A percentile compares a stretch with the other conserved stretches of the same genome.
Evolutionary conservation across 2,329 filamentous ascomycete species (phyloP).

Genomic region (Aspergillus sclerotialis): DNA sequence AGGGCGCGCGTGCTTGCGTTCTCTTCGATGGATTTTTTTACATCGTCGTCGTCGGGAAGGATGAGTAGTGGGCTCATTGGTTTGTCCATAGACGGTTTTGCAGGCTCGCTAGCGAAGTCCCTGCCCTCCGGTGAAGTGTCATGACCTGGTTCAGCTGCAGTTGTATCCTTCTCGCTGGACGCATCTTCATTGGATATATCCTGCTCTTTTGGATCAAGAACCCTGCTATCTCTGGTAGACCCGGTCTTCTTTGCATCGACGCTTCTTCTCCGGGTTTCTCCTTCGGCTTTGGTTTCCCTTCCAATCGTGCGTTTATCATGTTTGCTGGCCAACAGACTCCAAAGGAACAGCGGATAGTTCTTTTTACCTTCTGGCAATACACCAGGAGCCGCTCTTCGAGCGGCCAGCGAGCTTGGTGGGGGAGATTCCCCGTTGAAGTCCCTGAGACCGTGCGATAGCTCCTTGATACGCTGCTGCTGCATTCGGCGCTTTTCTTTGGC

Average conservation of each 20-base stretch:
- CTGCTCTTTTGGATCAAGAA: background rate
- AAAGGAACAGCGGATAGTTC: constrained; percentile 72
- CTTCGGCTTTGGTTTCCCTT: constrained; percentile 19
- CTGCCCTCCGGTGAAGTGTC: background rate
- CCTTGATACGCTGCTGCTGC: constrained; percentile 65
- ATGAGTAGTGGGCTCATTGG: constrained; percentile 18
- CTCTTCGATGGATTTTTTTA: constrained; percentile 16
- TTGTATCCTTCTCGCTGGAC: constrained; percentile 1
- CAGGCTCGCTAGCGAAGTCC: background rate
- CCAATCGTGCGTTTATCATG: constrained; percentile 71
- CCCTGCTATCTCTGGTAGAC: constrained; percentile 10
- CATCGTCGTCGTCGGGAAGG: constrained; percentile 21
- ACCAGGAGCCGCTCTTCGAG: constrained; percentile 46
- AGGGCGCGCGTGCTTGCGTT: constrained; percentile 28
- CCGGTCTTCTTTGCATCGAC: constrained; percentile 22
- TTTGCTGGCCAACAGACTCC: constrained; percentile 82
- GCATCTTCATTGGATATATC: background rate
- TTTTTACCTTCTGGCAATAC: constrained; percentile 35
- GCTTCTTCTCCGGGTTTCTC: constrained; percentile 16
- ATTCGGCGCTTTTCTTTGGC: constrained; percentile 61
- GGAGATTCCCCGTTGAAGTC: constrained; percentile 69
- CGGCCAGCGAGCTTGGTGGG: constrained; percentile 75
- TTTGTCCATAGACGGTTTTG: constrained; percentile 9
- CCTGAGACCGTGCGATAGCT: constrained; percentile 65
- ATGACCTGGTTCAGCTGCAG: background rate